Evolutionary conservation across 2,329 filamentous ascomycete genomes (phyloP), one percentile per base, ranked within the genome.

Genomic region (Aspergillus quadrilineatus): DNA sequence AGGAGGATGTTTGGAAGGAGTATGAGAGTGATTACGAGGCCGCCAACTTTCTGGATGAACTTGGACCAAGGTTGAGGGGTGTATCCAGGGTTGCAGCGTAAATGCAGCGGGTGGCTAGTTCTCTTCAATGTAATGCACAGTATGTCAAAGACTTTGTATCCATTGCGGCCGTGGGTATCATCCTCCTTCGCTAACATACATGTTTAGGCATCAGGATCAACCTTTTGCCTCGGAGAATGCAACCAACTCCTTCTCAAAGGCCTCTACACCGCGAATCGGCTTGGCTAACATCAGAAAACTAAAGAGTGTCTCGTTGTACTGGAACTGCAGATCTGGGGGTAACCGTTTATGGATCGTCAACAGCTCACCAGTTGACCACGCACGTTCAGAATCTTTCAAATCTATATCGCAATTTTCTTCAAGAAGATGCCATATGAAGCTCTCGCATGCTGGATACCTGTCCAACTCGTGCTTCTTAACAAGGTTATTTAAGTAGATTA

Each of bases 221-320:
- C 29, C 6, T 53, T 44, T 45, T 12, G 46, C 39, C n/a, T 28
- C 42, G n/a, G 48, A 36, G 4, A 50, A 12, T 17, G 37, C 44
- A n/a, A 9, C 12, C 12, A 75, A 54, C 26, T 72, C 68, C 44
- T 63, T 57, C 56, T 75, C 68, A 51, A 76, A 75, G 3, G 56
- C 58, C 34, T 67, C 66, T 39, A 74, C 62, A 6, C 70, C 69
- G 6, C 68, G 63, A 34, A 73, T 63, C 7, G 72, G 70, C 6
- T 60, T 46, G 2, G 59, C 64, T 22, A 75, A 59, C 61, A 70
- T 72, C 45, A 77, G 59, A 49, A 71, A 70, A 41, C 67, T 69
- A 58, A 76, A 66, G 7, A 76, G 55, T 49, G 73, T 68, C 55
- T 77, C 74, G 55, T 71, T 72, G 59, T 74, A 76, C 4, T 71